phyloP scores from a whole-genome alignment of 148 eudicot species.

The Drosera capensis region DNA sequence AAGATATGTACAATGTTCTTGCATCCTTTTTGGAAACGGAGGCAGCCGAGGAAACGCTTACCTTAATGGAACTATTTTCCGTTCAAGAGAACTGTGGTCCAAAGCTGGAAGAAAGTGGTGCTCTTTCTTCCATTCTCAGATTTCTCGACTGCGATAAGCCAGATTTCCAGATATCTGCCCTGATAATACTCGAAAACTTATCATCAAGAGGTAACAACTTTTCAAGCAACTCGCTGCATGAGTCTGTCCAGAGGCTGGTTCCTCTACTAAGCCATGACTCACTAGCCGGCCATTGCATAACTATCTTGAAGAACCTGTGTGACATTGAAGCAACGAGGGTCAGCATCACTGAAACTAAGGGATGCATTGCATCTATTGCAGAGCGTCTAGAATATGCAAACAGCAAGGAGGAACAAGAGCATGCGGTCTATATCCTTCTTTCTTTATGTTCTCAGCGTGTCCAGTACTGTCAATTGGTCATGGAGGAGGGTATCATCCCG shows the following conservation, averaged over 20 bases:
- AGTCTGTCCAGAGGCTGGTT: constrained; percentile 44
- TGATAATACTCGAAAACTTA: constrained; percentile 40
- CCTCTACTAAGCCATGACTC: constrained; percentile 29
- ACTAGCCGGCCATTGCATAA: constrained; percentile 32
- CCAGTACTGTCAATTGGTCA: constrained; percentile 38
- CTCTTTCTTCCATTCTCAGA: constrained; percentile 21
- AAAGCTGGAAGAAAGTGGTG: constrained; percentile 32
- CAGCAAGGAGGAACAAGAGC: constrained; percentile 43
- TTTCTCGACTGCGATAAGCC: constrained; percentile 27
- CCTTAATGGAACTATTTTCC: constrained; percentile 38
- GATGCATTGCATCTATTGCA: constrained; percentile 49
- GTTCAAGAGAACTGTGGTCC: constrained; percentile 11
- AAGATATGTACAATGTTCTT: constrained; percentile 34
- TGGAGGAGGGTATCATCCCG: constrained; percentile 64
- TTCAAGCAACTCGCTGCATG: constrained; percentile 13
- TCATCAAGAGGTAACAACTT: constrained; percentile 20
- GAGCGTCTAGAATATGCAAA: constrained; percentile 42
- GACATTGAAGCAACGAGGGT: constrained; percentile 22
- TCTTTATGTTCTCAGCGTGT: constrained; percentile 40
- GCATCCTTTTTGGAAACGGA: constrained; percentile 42
- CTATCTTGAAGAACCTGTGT: constrained; percentile 42
- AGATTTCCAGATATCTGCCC: constrained; percentile 29
- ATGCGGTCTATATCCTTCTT: constrained; percentile 42
- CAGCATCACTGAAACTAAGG: constrained; percentile 40
- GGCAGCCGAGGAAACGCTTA: constrained; percentile 35